Evolutionary conservation across 345 rosid genomes (phyloP).

Genomic region (Salix exigua): DNA sequence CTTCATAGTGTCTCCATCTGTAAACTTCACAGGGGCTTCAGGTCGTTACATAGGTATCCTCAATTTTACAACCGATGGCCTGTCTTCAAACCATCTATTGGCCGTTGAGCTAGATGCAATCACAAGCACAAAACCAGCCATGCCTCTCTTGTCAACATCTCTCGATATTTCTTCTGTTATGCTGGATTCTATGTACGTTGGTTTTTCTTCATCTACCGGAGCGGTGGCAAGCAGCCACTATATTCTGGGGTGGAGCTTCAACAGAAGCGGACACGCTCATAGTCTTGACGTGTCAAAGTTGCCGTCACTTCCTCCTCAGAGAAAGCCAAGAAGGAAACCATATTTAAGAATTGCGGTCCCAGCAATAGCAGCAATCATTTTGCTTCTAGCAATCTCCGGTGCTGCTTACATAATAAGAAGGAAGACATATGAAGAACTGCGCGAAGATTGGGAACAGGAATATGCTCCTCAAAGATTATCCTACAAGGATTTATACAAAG

Average conservation of each 20-base stretch:
- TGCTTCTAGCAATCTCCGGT: not conserved
- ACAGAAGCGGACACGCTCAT: slow-evolving; percentile 10
- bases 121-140: not conserved
- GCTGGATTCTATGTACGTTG: slow-evolving; percentile 12
- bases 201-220: slow-evolving; percentile 22
- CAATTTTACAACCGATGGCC: slow-evolving; percentile 5
- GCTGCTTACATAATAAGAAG: not conserved
- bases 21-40: slow-evolving; percentile 7
- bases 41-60: slow-evolving; percentile 19
- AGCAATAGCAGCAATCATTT: not conserved
- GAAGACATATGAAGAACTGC: slow-evolving; percentile 14
- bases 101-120: slow-evolving; percentile 14
- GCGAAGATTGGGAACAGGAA: slow-evolving; percentile 22
- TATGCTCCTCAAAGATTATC: slow-evolving; percentile 19
- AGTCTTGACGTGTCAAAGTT: slow-evolving; percentile 8
- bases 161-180: slow-evolving; percentile 1
- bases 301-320: slow-evolving; percentile 11
- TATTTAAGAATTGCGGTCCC: not conserved
- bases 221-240: slow-evolving; percentile 9
- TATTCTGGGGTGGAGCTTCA: slow-evolving; percentile 24
- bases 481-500: slow-evolving; percentile 13
- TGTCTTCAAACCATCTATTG: slow-evolving; percentile 12
- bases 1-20: slow-evolving; percentile 21
- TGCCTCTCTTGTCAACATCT: slow-evolving; percentile 6
- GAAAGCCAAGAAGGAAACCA: not conserved